These are phyloP conservation scores for Hippophae tibetana DNA, from an alignment of 306 rosid species.

Conservation along the genomic window DNA sequence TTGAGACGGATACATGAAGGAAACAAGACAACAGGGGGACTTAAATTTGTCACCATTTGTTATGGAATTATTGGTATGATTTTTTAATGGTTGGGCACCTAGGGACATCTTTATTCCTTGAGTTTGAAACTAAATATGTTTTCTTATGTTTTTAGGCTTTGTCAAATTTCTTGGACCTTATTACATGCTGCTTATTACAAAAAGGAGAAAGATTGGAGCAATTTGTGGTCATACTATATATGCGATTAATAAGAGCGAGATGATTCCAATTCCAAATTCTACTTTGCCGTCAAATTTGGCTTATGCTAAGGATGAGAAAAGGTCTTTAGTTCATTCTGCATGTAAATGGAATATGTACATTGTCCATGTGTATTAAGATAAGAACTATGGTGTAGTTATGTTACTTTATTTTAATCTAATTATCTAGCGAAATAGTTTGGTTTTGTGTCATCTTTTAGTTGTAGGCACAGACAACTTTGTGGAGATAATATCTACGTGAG, in stretches of 20 bases:
- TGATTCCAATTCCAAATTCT: conserved; percentile 80
- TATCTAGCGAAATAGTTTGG: conserved; percentile 31
- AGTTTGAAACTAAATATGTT: conserved; percentile 16
- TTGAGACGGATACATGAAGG: conserved; percentile 79
- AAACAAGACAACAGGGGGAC: conserved; percentile 86
- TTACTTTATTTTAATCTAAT: conserved; percentile 26
- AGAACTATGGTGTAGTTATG: conserved; percentile 20
- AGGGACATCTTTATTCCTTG: neutral
- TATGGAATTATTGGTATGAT: conserved; percentile 88
- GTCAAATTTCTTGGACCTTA: conserved; percentile 90
- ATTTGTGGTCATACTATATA: conserved; percentile 79
- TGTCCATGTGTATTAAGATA: conserved; percentile 48
- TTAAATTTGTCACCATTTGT: conserved; percentile 73
- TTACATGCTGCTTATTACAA: conserved; percentile 81
- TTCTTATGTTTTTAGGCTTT: conserved; percentile 54
- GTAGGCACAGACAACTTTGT: conserved; percentile 30
- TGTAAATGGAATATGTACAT: conserved; percentile 69
- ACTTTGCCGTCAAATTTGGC: conserved; percentile 68
- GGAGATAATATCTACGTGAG: conserved; percentile 35
- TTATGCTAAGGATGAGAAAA: conserved; percentile 92
- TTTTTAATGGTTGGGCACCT: neutral
- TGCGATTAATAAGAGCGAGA: conserved; percentile 70
- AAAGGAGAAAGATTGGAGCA: conserved; percentile 80
- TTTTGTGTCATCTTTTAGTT: conserved; percentile 31
- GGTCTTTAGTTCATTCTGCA: conserved; percentile 97